phyloP scores from a whole-genome alignment of 306 rosid species.

The Dryas octopetala region DNA sequence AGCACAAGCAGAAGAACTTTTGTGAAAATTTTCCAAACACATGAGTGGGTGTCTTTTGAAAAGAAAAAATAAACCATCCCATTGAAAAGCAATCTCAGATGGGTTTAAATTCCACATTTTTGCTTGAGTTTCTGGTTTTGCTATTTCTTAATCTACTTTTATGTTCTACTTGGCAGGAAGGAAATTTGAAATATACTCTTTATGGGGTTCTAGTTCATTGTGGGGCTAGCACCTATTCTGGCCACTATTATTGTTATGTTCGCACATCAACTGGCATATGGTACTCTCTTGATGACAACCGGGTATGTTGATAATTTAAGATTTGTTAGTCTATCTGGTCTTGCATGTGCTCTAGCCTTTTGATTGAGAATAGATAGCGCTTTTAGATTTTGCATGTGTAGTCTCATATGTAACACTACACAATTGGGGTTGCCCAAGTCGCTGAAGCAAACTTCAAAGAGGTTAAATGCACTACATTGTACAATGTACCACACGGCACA shows the following conservation, averaged over 20 bases:
- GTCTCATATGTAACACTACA: not conserved
- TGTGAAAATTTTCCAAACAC: too few relatives aligned
- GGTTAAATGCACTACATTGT: not conserved
- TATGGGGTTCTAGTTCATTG: constrained; percentile 92
- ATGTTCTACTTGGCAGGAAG: constrained; percentile 51
- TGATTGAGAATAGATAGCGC: not conserved
- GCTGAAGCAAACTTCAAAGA: not conserved
- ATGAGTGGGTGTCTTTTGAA: too few relatives aligned
- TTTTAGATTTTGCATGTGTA: not conserved
- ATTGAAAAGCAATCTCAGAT: too few relatives aligned
- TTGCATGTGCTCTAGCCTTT: not conserved
- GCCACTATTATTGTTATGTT: constrained; percentile 88
- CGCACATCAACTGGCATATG: constrained; percentile 93
- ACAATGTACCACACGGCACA: too few relatives aligned
- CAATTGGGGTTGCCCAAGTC: not conserved
- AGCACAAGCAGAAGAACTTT: too few relatives aligned
- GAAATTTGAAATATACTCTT: constrained; percentile 81
- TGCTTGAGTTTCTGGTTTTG: not conserved
- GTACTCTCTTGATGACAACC: constrained; percentile 88
- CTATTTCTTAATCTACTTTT: constrained; percentile 8
- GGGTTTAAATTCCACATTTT: too few relatives aligned
- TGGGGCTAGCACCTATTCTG: constrained; percentile 86
- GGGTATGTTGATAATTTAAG: constrained; percentile 45
- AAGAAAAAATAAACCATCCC: too few relatives aligned
- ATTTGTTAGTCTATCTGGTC: not conserved